Conservation (phyloP, 1,284 basidiomycete species). For the Ceratobasidium sp. region DNA sequence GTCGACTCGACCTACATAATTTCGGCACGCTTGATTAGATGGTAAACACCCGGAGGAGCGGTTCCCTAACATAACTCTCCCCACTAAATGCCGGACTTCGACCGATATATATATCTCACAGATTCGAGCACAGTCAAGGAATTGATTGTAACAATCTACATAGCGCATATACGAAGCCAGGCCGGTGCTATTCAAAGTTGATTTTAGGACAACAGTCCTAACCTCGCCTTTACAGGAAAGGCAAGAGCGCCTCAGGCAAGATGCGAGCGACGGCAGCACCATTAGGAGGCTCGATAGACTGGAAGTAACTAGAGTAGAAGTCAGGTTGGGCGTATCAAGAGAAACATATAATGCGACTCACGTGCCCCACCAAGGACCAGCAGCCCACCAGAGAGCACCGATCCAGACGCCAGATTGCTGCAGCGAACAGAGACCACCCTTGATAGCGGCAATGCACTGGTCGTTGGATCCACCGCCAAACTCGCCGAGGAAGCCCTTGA, state of each 20-base stretch:
- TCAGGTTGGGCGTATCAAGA: too few relatives aligned
- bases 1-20: too few relatives aligned
- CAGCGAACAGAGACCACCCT: constrained; percentile 70
- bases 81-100: too few relatives aligned
- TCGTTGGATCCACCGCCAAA: constrained; percentile 71
- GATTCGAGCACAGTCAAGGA: too few relatives aligned
- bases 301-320: constrained; percentile 38
- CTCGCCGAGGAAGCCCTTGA: constrained; percentile 75
- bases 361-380: constrained; percentile 44
- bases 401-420: constrained; percentile 72
- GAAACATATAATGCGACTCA: constrained; percentile 6
- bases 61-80: too few relatives aligned
- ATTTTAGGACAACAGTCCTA: background rate
- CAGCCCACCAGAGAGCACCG: constrained; percentile 57
- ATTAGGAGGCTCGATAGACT: constrained; percentile 64
- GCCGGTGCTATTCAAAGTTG: background rate
- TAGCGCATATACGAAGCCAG: background rate
- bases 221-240: constrained; percentile 64
- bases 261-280: constrained; percentile 67
- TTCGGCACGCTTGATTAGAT: too few relatives aligned
- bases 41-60: too few relatives aligned
- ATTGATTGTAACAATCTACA: background rate
- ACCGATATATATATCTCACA: too few relatives aligned
- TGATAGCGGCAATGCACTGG: constrained; percentile 65
- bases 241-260: constrained; percentile 68